Conservation (phyloP, 371 early-diverging fungal species). For the Polyrhizophydium stewartii region DNA sequence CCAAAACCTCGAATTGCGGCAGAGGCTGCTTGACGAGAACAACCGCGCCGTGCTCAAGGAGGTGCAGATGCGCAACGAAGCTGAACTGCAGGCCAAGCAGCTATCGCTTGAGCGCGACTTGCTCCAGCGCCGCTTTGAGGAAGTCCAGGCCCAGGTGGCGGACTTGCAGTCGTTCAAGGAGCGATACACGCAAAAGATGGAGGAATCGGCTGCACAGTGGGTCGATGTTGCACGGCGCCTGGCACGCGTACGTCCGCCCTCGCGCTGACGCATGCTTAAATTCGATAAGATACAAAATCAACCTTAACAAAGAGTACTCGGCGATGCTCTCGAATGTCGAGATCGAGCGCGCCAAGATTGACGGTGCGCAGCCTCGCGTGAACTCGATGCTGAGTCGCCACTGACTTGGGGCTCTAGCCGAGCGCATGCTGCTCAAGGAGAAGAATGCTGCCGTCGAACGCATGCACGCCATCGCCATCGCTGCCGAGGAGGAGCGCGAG, state of each 20-base stretch:
- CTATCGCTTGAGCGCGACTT: slow-evolving; percentile 24
- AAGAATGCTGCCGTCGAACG: slow-evolving; percentile 18
- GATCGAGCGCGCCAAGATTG: slow-evolving; percentile 31
- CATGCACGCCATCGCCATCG: slow-evolving; percentile 12
- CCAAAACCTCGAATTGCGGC: slow-evolving; percentile 33
- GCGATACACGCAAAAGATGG: slow-evolving; percentile 33
- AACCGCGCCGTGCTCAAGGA: slow-evolving; percentile 31
- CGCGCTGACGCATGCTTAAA: neutral
- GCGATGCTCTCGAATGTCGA: slow-evolving; percentile 26
- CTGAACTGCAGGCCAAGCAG: slow-evolving; percentile 26
- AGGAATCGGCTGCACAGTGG: slow-evolving; percentile 37
- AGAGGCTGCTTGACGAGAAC: slow-evolving; percentile 27
- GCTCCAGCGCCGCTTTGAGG: slow-evolving; percentile 25
- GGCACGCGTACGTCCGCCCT: no score
- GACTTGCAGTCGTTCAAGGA: slow-evolving; percentile 35
- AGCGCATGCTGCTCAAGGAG: slow-evolving; percentile 26
- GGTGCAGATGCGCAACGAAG: slow-evolving; percentile 26
- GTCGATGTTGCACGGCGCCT: no score
- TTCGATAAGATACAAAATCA: slow-evolving; percentile 37
- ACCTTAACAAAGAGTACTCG: slow-evolving; percentile 33
- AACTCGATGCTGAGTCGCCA: neutral
- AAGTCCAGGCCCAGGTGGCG: slow-evolving; percentile 21
- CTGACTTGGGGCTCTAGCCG: no score
- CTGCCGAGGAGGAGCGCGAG: slow-evolving; percentile 17
- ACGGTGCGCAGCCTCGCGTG: slow-evolving; percentile 16